Conservation (phyloP, 2,329 filamentous ascomycete species). For the Xenoacremonium recifei region DNA sequence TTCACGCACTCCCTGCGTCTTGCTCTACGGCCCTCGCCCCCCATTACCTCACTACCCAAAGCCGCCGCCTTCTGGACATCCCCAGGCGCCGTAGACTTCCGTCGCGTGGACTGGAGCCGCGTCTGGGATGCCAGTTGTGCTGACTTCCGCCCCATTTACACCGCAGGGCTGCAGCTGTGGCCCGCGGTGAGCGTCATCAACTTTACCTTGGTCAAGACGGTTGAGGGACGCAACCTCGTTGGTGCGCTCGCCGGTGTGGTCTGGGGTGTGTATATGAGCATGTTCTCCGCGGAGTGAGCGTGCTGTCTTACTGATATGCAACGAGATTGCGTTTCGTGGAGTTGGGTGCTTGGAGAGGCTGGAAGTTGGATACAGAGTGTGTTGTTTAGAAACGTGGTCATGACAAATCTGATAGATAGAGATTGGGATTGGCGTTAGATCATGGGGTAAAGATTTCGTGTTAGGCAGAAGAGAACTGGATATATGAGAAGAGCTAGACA, state of each 20-base stretch:
- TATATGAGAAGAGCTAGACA: no score
- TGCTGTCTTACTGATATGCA: no score
- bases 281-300: slow-evolving; percentile 45
- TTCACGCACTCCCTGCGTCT: slow-evolving; percentile 57
- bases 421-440: no score
- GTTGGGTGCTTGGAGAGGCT: no score
- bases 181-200: slow-evolving; percentile 68
- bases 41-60: slow-evolving; percentile 34
- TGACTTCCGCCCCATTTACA: slow-evolving; percentile 64
- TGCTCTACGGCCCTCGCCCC: slow-evolving; percentile 44
- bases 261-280: slow-evolving; percentile 75
- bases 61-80: slow-evolving; percentile 35
- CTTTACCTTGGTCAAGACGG: slow-evolving; percentile 67
- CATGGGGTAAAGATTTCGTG: no score
- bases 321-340: no score
- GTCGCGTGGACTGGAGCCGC: slow-evolving; percentile 41
- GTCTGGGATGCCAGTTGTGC: slow-evolving; percentile 44
- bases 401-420: no score
- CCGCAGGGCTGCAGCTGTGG: slow-evolving; percentile 69
- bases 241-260: slow-evolving; percentile 69
- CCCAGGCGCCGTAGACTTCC: slow-evolving; percentile 42
- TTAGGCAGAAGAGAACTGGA: no score
- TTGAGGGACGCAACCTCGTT: slow-evolving; percentile 68
- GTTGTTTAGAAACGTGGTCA: no score
- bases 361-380: no score